phyloP scores from a whole-genome alignment of 2,329 filamentous ascomycete genomes.

The Trichoderma sp. region DNA sequence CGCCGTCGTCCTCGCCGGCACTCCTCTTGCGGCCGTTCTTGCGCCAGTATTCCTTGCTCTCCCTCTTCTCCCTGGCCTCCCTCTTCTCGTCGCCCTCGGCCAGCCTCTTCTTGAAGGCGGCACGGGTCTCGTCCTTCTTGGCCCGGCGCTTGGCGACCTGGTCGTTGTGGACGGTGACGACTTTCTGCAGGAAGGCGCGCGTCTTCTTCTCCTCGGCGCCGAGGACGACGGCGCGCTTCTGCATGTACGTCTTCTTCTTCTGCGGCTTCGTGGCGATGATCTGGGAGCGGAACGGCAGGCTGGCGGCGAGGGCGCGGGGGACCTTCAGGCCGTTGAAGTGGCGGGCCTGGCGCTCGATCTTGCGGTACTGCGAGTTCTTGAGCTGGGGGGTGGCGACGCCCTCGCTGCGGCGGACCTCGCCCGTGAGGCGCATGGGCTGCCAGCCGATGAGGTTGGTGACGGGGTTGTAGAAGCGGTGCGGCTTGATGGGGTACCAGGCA shows the following conservation, averaged over 20 bases:
- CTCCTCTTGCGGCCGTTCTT: conserved; percentile 77
- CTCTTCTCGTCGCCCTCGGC: conserved; percentile 83
- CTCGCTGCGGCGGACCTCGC: conserved; percentile 80
- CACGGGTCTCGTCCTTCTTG: conserved; percentile 86
- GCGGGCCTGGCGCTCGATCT: conserved; percentile 64
- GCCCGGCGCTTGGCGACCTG: conserved; percentile 79
- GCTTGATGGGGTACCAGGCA: conserved; percentile 95
- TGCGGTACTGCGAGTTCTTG: conserved; percentile 83
- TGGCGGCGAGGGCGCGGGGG: conserved; percentile 76
- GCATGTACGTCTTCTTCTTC: conserved; percentile 82
- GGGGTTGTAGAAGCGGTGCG: conserved; percentile 94
- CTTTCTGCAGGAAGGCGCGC: conserved; percentile 86
- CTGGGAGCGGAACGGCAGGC: conserved; percentile 90
- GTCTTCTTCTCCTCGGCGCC: conserved; percentile 87
- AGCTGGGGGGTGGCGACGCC: conserved; percentile 74
- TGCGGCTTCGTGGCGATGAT: conserved; percentile 80
- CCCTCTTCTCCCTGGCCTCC: conserved; percentile 81
- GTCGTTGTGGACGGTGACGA: conserved; percentile 87
- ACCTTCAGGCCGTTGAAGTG: conserved; percentile 80
- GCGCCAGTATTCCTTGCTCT: conserved; percentile 90
- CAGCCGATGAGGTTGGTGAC: conserved; percentile 92
- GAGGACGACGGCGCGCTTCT: conserved; percentile 90
- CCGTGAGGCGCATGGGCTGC: conserved; percentile 92
- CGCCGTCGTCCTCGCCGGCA: conserved; percentile 45
- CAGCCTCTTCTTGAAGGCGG: conserved; percentile 80